phyloP scores from a whole-genome alignment of 2,329 filamentous ascomycete species.

The Epichloe typhina region DNA sequence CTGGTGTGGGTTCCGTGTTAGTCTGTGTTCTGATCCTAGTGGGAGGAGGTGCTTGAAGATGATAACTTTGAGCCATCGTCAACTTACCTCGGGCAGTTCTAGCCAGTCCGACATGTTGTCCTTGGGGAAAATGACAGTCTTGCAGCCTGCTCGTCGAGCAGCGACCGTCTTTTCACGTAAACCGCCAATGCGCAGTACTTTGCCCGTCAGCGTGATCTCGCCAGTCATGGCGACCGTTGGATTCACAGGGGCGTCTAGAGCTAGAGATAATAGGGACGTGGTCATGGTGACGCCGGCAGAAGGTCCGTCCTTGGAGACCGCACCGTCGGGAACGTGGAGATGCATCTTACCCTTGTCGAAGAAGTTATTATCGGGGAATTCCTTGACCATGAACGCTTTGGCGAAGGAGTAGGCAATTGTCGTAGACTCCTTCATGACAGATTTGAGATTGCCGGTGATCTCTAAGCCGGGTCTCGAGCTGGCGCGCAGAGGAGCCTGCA shows the following conservation, averaged over 20 bases:
- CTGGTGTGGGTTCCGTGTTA: constrained; percentile 33
- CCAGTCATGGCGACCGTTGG: constrained; percentile 95
- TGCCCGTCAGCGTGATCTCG: constrained; percentile 91
- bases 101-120: constrained; percentile 97
- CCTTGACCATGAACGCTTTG: constrained; percentile 73
- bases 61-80: not conserved
- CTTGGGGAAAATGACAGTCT: constrained; percentile 83
- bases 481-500: constrained; percentile 67
- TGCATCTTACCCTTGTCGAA: constrained; percentile 94
- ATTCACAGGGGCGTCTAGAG: constrained; percentile 63
- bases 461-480: constrained; percentile 68
- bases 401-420: constrained; percentile 91
- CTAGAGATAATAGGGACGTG: constrained; percentile 78
- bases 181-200: constrained; percentile 88
- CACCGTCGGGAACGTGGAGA: constrained; percentile 91
- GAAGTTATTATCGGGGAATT: constrained; percentile 85
- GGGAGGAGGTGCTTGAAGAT: too few species aligned
- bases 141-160: constrained; percentile 80
- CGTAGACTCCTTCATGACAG: constrained; percentile 97
- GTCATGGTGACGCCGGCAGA: constrained; percentile 97
- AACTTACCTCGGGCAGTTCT: constrained; percentile 82
- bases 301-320: constrained; percentile 86
- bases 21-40: too few species aligned
- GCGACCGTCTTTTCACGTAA: constrained; percentile 95
- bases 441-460: constrained; percentile 87